Conservation (phyloP, 1,139 yeast genomes). For the Pichia sp. region DNA sequence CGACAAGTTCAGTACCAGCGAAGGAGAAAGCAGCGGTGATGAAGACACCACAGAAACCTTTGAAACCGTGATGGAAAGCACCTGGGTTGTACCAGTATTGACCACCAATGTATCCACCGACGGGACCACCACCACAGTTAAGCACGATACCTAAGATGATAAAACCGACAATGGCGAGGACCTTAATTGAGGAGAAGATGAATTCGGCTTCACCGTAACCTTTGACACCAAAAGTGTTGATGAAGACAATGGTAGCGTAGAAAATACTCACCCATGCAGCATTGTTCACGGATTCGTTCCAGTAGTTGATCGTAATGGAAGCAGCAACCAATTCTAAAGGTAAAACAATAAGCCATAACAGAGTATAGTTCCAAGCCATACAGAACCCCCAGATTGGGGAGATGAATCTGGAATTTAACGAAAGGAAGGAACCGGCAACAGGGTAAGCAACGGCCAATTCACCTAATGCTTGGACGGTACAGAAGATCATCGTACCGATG, state of each 20-base stretch:
- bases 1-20: slow-evolving; percentile 77
- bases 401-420: slow-evolving; percentile 58
- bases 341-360: slow-evolving; percentile 62
- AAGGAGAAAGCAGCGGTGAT: slow-evolving; percentile 83
- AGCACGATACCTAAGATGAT: slow-evolving; percentile 64
- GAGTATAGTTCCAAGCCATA: slow-evolving; percentile 62
- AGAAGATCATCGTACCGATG: slow-evolving; percentile 48
- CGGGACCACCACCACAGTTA: slow-evolving; percentile 64
- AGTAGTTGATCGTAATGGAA: slow-evolving; percentile 59
- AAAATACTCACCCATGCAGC: slow-evolving; percentile 66
- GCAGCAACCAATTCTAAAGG: slow-evolving; percentile 72
- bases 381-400: slow-evolving; percentile 76
- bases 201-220: slow-evolving; percentile 69
- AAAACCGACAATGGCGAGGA: slow-evolving; percentile 60
- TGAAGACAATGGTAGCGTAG: slow-evolving; percentile 50
- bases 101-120: slow-evolving; percentile 55
- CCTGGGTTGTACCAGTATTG: slow-evolving; percentile 60
- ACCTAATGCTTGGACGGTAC: slow-evolving; percentile 66
- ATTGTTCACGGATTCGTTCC: slow-evolving; percentile 54
- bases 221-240: slow-evolving; percentile 56
- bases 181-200: slow-evolving; percentile 53
- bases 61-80: slow-evolving; percentile 55
- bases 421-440: slow-evolving; percentile 63
- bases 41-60: slow-evolving; percentile 74
- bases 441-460: slow-evolving; percentile 65